These are phyloP conservation scores for Stygiomarasmius scandens DNA, from an alignment of 1,284 basidiomycete species.

Conservation along the genomic window DNA sequence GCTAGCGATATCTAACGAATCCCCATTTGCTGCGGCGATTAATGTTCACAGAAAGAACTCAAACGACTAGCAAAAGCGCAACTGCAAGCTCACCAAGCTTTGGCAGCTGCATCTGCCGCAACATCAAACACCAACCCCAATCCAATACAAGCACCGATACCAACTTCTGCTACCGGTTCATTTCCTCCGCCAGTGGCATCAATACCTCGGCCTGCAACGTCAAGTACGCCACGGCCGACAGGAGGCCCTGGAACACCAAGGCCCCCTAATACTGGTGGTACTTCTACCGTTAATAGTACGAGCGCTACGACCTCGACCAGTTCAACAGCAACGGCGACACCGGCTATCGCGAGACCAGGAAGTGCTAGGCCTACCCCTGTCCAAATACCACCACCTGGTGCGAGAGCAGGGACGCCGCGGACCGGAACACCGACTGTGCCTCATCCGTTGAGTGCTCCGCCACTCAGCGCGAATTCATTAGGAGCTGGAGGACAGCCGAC, in stretches of 20 bases:
- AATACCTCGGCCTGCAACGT: conserved; percentile 17
- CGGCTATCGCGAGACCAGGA: conserved; percentile 6
- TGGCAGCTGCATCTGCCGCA: conserved; percentile 26
- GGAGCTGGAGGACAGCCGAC: conserved; percentile 20
- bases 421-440: conserved; percentile 32
- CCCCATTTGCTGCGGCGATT: neutral
- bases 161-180: conserved; percentile 36
- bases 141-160: conserved; percentile 28
- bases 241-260: conserved; percentile 24
- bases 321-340: conserved; percentile 16
- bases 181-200: conserved; percentile 24
- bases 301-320: conserved; percentile 22
- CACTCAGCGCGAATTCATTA: conserved; percentile 21
- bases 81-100: conserved; percentile 37
- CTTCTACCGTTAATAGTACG: neutral
- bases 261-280: conserved; percentile 20
- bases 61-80: conserved; percentile 70
- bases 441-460: conserved; percentile 32
- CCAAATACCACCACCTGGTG: conserved; percentile 18
- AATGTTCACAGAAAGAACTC: conserved; percentile 61
- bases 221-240: conserved; percentile 24
- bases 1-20: conserved; percentile 18
- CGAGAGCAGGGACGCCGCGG: conserved; percentile 29
- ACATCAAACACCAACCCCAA: neutral
- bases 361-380: conserved; percentile 26